Percentiles rank a stretch among this genome's conserved stretches.
phyloP scores from a whole-genome alignment of 192 early-diverging fungal species.

The Gigaspora rosea region DNA sequence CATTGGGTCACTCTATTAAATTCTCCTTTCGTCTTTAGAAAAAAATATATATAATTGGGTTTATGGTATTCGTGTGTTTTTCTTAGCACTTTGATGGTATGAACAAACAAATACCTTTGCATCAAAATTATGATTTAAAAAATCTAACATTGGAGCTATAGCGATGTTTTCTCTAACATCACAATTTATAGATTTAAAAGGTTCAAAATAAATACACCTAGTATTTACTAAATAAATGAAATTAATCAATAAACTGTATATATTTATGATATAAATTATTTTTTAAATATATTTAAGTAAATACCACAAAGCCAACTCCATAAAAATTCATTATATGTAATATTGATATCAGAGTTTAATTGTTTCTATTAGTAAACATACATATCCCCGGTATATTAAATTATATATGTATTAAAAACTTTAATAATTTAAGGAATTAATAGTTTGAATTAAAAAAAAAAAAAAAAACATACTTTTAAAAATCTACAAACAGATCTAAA shows the following conservation, averaged over 20 bases:
- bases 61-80: background rate
- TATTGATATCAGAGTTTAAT: background rate
- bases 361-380: background rate
- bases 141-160: slow-evolving; percentile 74
- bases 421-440: background rate
- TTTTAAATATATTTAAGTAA: background rate
- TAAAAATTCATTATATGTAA: slow-evolving; percentile 48
- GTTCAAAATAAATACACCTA: slow-evolving; percentile 56
- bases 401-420: background rate
- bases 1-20: slow-evolving; percentile 52
- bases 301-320: slow-evolving; percentile 69
- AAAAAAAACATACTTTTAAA: slow-evolving; percentile 25
- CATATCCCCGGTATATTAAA: background rate
- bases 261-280: background rate
- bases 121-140: slow-evolving; percentile 69
- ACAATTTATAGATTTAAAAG: slow-evolving; percentile 30
- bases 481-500: slow-evolving; percentile 34
- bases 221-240: slow-evolving; percentile 52
- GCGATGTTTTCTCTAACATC: slow-evolving; percentile 59
- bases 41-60: background rate
- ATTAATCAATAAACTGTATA: background rate
- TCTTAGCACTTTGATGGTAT: background rate
- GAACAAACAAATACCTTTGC: slow-evolving; percentile 47
- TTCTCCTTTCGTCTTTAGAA: slow-evolving; percentile 48
- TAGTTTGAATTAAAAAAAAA: background rate